A percentile compares a stretch with the other conserved stretches of the same genome.
Evolutionary conservation across 2,329 filamentous ascomycete species (phyloP).

Genomic region (Leptosphaerulina australis): DNA sequence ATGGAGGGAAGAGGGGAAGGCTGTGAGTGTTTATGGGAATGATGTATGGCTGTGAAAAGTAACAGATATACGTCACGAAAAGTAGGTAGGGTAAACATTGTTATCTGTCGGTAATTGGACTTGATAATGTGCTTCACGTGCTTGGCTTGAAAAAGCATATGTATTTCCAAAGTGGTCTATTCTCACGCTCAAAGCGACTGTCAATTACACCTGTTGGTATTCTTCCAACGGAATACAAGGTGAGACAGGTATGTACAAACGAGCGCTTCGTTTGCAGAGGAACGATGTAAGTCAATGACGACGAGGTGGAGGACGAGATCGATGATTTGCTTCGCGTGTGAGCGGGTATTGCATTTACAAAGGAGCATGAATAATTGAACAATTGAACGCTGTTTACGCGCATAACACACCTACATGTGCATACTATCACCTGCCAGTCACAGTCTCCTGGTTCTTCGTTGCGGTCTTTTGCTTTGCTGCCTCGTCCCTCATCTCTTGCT

Average conservation of each 20-base stretch:
- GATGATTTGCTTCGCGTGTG: too few relatives aligned
- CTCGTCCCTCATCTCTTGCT: constrained; percentile 57
- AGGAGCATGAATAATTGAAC: background rate
- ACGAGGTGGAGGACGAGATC: too few relatives aligned
- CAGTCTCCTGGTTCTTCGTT: constrained; percentile 20
- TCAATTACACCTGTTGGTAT: too few relatives aligned
- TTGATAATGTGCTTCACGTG: too few relatives aligned
- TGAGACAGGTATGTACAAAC: too few relatives aligned
- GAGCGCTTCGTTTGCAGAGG: too few relatives aligned
- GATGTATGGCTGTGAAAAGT: background rate
- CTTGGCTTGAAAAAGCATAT: too few relatives aligned
- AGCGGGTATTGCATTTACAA: too few relatives aligned
- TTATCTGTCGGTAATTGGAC: background rate
- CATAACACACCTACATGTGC: background rate
- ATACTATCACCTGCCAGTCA: background rate
- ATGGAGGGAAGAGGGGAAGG: background rate
- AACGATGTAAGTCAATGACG: too few relatives aligned
- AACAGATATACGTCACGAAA: background rate
- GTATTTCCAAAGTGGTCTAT: too few relatives aligned
- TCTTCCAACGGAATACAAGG: too few relatives aligned
- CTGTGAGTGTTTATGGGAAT: background rate
- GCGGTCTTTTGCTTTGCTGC: constrained; percentile 31
- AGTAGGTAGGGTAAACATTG: background rate
- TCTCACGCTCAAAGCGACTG: too few relatives aligned
- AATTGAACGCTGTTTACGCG: background rate